These are phyloP conservation scores for Xylaria acuta DNA, from an alignment of 495 filamentous ascomycete genomes.

Conservation along the genomic window DNA sequence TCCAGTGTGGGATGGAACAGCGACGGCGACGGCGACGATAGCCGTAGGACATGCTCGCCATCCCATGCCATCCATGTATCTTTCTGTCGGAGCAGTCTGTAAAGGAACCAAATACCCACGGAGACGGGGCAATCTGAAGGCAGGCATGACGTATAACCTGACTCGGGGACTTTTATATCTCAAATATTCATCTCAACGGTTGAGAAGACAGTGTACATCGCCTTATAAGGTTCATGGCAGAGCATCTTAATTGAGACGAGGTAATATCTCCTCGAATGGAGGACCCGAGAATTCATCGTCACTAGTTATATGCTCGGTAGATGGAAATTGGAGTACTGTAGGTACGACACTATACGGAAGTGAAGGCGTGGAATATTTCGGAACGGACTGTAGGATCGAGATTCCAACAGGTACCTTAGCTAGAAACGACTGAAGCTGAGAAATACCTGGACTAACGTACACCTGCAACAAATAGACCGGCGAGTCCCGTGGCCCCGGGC, in stretches of 20 bases:
- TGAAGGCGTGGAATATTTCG: constrained; percentile 2
- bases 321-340: constrained; percentile 16
- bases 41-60: neutral
- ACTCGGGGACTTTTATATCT: neutral
- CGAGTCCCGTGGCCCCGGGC: neutral
- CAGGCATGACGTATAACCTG: neutral
- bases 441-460: neutral
- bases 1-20: neutral
- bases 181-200: neutral
- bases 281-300: constrained; percentile 14
- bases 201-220: neutral
- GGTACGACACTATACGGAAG: neutral
- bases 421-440: neutral
- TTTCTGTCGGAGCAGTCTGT: neutral
- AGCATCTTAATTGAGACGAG: neutral
- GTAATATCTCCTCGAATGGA: neutral
- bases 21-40: constrained; percentile 20
- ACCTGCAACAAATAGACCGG: neutral
- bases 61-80: neutral
- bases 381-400: constrained; percentile 6
- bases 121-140: neutral
- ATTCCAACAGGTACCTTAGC: neutral
- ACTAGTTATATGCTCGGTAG: neutral
- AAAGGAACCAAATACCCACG: neutral
- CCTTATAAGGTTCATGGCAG: too few relatives aligned